phyloP scores from a whole-genome alignment of 257 asterid species.

The Euphrasia confusa region DNA sequence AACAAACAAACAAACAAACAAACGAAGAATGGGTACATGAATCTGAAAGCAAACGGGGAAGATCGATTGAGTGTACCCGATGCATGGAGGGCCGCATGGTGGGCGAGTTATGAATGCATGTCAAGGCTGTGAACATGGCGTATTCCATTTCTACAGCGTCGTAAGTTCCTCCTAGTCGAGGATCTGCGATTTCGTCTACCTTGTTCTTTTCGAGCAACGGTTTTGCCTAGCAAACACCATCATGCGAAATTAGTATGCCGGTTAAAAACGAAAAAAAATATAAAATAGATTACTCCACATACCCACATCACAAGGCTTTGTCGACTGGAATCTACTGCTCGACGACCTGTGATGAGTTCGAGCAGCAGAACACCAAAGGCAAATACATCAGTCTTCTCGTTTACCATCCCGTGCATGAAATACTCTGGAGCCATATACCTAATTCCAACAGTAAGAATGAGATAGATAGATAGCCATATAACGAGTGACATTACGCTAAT shows the following conservation, averaged over 20 bases:
- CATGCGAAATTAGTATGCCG: neutral
- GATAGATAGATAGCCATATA: neutral
- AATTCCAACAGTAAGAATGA: constrained; percentile 3
- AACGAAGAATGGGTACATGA: neutral
- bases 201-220: constrained; percentile 67
- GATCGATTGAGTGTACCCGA: constrained; percentile 32
- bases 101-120: constrained; percentile 72
- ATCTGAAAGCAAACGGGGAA: neutral
- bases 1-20: neutral
- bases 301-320: constrained; percentile 99
- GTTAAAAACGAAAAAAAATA: neutral
- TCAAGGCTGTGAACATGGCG: constrained; percentile 64
- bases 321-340: constrained; percentile 75
- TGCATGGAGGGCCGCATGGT: constrained; percentile 79
- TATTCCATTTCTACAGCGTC: constrained; percentile 59
- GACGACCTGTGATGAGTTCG: constrained; percentile 91
- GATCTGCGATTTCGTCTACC: constrained; percentile 64
- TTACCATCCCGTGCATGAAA: constrained; percentile 89
- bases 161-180: constrained; percentile 44
- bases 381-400: constrained; percentile 93
- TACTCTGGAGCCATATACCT: constrained; percentile 98
- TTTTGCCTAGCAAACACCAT: constrained; percentile 57
- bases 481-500: neutral
- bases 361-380: constrained; percentile 89
- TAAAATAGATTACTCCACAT: too few relatives aligned